phyloP scores from a whole-genome alignment of 2,329 filamentous ascomycete species.

The Fusarium papillatum region DNA sequence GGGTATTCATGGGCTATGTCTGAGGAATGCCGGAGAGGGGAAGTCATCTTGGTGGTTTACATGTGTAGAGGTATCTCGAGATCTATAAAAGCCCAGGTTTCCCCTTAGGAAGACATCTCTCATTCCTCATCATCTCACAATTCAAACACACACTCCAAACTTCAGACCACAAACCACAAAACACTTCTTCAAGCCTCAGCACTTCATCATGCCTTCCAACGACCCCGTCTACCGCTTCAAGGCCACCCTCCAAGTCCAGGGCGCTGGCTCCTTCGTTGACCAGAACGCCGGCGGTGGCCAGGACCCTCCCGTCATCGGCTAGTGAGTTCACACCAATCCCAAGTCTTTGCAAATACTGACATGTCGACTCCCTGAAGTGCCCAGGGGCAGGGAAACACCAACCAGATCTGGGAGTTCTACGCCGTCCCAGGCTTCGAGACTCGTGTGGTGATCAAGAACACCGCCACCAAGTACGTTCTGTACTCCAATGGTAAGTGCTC shows the following conservation, averaged over 20 bases:
- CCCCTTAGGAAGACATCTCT: rapidly evolving
- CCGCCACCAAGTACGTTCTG: neutral
- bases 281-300: neutral
- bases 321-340: neutral
- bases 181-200: neutral
- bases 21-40: neutral
- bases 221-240: neutral
- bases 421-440: constrained; percentile 5
- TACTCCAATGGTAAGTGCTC: neutral
- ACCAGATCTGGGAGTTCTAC: constrained; percentile 9
- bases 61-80: neutral
- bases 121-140: neutral
- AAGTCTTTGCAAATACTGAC: neutral
- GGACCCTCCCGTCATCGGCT: neutral
- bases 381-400: neutral
- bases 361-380: neutral
- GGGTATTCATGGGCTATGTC: neutral
- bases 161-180: neutral
- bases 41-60: neutral
- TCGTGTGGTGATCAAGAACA: constrained; percentile 7
- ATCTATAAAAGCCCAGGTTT: neutral
- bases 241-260: neutral
- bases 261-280: neutral
- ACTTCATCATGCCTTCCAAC: neutral
- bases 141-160: neutral